Evolutionary conservation across 1,284 basidiomycete genomes (phyloP), one percentile per base, ranked within the genome.

Genomic region (Ustilago loliicola): DNA sequence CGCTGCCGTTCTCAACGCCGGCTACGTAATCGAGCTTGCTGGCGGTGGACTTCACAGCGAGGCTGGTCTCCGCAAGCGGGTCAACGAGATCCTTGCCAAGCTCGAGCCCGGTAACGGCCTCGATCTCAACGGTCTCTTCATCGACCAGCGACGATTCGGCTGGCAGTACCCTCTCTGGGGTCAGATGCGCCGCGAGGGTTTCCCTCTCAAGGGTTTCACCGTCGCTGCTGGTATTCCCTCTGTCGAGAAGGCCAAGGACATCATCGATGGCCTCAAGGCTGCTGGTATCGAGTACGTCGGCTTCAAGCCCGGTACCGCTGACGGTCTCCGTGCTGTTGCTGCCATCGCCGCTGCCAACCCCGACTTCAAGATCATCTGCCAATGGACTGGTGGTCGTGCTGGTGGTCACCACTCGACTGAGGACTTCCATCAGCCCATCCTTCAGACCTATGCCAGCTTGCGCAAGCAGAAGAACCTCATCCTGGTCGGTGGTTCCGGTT

Each of bases 351-450:
- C 93, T 51, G 90, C 94, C 73, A 96, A 98, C 88, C 94, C 96
- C 50, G 92, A 95, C 88, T 99, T 94, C 90, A 95, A 96, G n/a
- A 92, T 99, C 88, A 95, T 99, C 87, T 89, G 98, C 77, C 96
- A 98, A 86, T 98, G 96, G 96, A 99, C 96, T 56, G 97, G 96
- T 85, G 96, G 96, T 60, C 94, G 96, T 82, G 97, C 96, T n/a
- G 96, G 96, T 81, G 96, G 96, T 71, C 96, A 99, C 84, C 96
- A 98, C 89, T 96, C 94, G 13, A 98, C 92, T 87, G 97, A 99
- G 87, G 97, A 99, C 87, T 96, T 98, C 91, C 96, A 98, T 87
- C 94, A 97, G 87, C 96, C 97, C 0, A 92, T 99, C 81, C 89
- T 99, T 51, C 88, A 92, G 53, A 98, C 96, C 0, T 99, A 99